Conservation (phyloP, 345 rosid species). For the Gossypium ekmanianum region DNA sequence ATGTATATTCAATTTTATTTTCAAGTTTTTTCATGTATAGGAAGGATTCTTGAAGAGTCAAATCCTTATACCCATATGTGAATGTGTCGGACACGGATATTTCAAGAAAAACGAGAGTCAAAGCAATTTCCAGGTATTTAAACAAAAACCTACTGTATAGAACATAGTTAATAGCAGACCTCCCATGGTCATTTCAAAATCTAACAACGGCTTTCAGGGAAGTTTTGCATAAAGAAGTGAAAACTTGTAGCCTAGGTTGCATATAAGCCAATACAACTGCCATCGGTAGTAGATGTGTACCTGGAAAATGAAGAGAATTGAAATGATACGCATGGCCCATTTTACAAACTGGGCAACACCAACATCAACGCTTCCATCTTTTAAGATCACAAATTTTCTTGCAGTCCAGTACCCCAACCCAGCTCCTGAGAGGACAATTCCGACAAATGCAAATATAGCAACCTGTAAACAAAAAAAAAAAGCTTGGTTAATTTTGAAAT, state of each 20-base stretch:
- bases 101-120: neutral
- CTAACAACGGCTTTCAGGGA: neutral
- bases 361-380: slow-evolving; percentile 77
- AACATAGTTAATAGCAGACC: neutral
- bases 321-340: slow-evolving; percentile 82
- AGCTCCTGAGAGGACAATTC: slow-evolving; percentile 77
- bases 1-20: neutral
- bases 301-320: slow-evolving; percentile 67
- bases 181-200: neutral
- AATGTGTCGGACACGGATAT: neutral
- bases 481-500: neutral
- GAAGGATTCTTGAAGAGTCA: neutral
- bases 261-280: neutral
- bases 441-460: slow-evolving; percentile 54
- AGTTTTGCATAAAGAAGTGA: neutral
- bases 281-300: slow-evolving; percentile 27
- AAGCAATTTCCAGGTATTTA: neutral
- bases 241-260: neutral
- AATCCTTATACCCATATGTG: neutral
- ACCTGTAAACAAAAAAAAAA: slow-evolving; percentile 40
- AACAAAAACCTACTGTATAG: neutral
- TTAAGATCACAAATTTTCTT: slow-evolving; percentile 66
- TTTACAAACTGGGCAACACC: slow-evolving; percentile 85
- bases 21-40: neutral
- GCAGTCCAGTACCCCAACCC: slow-evolving; percentile 92